Percentiles rank a stretch among this genome's conserved stretches.
Conservation (phyloP, 345 rosid genomes). For the Clarkia xantiana region DNA sequence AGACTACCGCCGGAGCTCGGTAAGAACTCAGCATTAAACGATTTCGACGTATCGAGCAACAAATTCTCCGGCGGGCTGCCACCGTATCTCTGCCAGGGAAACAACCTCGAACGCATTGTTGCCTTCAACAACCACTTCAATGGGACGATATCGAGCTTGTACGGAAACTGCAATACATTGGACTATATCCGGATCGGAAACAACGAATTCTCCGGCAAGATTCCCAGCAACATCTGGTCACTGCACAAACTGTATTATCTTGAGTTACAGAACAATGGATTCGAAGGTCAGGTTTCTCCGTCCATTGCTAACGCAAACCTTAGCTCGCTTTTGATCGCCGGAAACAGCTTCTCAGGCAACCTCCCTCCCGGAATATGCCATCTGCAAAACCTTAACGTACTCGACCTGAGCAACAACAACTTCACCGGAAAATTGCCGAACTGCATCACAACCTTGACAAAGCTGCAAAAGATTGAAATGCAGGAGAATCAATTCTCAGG, state of each 20-base stretch:
- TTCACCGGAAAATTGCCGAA: slow-evolving; percentile 31
- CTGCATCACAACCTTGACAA: slow-evolving; percentile 31
- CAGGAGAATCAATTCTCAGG: slow-evolving; percentile 43
- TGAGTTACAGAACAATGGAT: slow-evolving; percentile 31
- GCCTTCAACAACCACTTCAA: slow-evolving; percentile 35
- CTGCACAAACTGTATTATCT: slow-evolving; percentile 17
- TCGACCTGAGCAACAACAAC: slow-evolving; percentile 34
- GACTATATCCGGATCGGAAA: slow-evolving; percentile 30
- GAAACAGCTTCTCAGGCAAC: slow-evolving; percentile 43
- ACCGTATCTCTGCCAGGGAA: slow-evolving; percentile 31
- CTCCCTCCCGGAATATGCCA: slow-evolving; percentile 35
- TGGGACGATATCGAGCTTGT: slow-evolving; percentile 37
- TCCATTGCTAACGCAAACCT: slow-evolving; percentile 19
- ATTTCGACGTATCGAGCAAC: slow-evolving; percentile 62
- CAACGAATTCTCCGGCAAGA: slow-evolving; percentile 35
- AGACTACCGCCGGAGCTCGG: slow-evolving; percentile 42
- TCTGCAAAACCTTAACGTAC: slow-evolving; percentile 11
- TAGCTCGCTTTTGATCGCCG: slow-evolving; percentile 18
- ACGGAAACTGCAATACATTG: slow-evolving; percentile 39
- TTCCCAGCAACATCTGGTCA: slow-evolving; percentile 43
- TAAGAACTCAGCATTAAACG: slow-evolving; percentile 22
- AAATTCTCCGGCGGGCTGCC: slow-evolving; percentile 43
- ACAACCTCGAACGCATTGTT: slow-evolving; percentile 23
- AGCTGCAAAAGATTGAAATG: slow-evolving; percentile 36
- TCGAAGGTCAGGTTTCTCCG: slow-evolving; percentile 39